Conservation (phyloP, 1,139 yeast genomes). For the Diutina mesorugosa region DNA sequence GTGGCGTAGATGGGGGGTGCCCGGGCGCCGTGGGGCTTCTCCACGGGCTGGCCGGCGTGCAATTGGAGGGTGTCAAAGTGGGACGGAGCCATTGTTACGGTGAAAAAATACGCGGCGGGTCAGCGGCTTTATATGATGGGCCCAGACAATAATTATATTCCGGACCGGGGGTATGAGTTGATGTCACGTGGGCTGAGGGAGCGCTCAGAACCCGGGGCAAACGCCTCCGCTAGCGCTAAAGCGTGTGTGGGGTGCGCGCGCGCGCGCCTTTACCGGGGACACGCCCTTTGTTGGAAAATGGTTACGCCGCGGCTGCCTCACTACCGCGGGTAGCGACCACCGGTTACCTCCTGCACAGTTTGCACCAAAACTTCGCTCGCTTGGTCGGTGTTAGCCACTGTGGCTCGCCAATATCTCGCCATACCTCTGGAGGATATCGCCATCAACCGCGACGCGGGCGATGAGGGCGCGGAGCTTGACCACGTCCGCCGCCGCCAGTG, state of each 20-base stretch:
- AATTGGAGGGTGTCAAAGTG: constrained; percentile 87
- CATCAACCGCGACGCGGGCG: not conserved
- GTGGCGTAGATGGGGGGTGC: constrained; percentile 89
- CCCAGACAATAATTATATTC: not conserved
- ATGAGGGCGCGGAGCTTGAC: not conserved
- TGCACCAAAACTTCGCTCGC: no score
- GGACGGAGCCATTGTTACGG: constrained; percentile 18
- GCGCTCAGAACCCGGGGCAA: not conserved
- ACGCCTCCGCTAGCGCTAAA: not conserved
- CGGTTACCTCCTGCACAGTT: no score
- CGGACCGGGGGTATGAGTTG: not conserved
- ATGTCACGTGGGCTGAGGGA: not conserved
- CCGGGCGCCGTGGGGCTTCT: constrained; percentile 55
- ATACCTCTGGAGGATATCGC: not conserved
- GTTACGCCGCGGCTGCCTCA: no score
- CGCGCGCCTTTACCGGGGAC: no score
- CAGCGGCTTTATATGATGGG: not conserved
- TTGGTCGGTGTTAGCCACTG: not conserved
- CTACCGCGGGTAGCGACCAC: no score
- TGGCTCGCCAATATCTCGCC: not conserved
- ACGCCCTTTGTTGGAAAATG: no score
- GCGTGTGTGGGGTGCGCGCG: not conserved
- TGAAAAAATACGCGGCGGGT: no score
- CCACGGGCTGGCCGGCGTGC: constrained; percentile 78
- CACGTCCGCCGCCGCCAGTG: not conserved